Base-by-base conservation (phyloP, 148 eudicot species). In the Silene latifolia region DNA sequence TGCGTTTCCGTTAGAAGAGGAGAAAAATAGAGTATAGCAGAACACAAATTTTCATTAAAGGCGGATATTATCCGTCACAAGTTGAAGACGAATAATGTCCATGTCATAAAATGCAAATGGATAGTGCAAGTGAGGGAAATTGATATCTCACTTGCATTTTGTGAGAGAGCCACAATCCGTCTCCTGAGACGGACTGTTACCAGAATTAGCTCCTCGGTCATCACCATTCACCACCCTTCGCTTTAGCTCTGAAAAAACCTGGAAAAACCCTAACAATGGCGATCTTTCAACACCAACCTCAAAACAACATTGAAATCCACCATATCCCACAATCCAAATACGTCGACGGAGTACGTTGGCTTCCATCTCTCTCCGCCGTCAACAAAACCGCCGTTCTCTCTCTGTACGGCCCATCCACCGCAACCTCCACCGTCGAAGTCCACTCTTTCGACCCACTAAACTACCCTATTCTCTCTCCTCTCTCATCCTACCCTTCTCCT, bases 291-390 rank as follows among this genome's bases (percentile, higher is more conserved):
- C 62, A 71, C 18, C 80, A 67, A 68, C 23, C 47, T n/a, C 35
- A 56, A 19, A 63, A 54, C 61, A 69, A 72, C 79, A 67, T 77
- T 63, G 85, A 89, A 78, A 47, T 92, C 69, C 91, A 87, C 82
- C 83, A 75, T 6, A 69, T 92, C 46, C 89, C 91, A 0, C 95
- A 86, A 70, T 80, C 90, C 65, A 82, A 76, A 0, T 90, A 86
- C 92, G 74, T 93, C 67, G 93, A 89, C 70, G 77, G 78, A 35
- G 85, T 93, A 53, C 91, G 96, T 0, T 90, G 88, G 86, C 82
- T 93, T 0, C 93, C 96, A 0, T 84, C 88, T 8, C 62, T 82
- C 71, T 86, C 93, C 71, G 82, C 89, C 77, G 85, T 86, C 82
- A 82, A 85, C 82, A 91, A 86, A 80, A 83, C 77, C 85, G 47